Percentiles rank a stretch among this genome's conserved stretches.
Conservation (phyloP, 805 yeast species). For the Candida xiaguanensis region DNA sequence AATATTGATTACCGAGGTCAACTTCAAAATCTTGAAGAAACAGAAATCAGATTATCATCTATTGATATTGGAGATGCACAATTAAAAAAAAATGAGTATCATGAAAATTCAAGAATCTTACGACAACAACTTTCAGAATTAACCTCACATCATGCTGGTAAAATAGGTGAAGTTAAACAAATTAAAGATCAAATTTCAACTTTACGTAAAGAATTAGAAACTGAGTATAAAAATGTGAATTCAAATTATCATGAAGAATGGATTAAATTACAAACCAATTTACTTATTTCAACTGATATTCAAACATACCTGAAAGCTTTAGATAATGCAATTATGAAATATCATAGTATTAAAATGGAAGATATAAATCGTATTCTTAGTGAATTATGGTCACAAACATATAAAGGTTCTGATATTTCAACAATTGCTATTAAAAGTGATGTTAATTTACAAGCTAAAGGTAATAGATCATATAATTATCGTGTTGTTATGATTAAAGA, state of each 20-base stretch:
- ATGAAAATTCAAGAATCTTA: constrained; percentile 50
- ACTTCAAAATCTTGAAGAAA: constrained; percentile 31
- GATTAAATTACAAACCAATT: constrained; percentile 71
- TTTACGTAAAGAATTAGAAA: constrained; percentile 54
- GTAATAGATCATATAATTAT: constrained; percentile 76
- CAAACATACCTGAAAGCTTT: constrained; percentile 78
- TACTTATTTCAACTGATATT: constrained; percentile 76
- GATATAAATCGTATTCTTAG: constrained; percentile 85
- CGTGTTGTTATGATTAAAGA: constrained; percentile 94
- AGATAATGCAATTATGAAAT: constrained; percentile 91
- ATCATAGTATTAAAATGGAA: constrained; percentile 86
- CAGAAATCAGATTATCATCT: constrained; percentile 37
- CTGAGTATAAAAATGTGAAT: constrained; percentile 71
- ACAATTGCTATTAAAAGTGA: constrained; percentile 84
- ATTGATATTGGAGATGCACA: constrained; percentile 59
- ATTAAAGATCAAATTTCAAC: constrained; percentile 64
- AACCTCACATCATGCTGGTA: constrained; percentile 66
- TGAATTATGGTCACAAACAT: constrained; percentile 91
- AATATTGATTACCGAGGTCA: constrained; percentile 57
- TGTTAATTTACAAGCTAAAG: constrained; percentile 47
- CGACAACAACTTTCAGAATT: constrained; percentile 48
- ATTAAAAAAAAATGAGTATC: constrained; percentile 56
- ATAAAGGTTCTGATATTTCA: constrained; percentile 93
- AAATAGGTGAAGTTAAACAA: constrained; percentile 82
- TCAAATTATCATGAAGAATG: constrained; percentile 62